Evolutionary conservation across 106 monocot genomes (phyloP).

Genomic region (Chionographis japonica): DNA sequence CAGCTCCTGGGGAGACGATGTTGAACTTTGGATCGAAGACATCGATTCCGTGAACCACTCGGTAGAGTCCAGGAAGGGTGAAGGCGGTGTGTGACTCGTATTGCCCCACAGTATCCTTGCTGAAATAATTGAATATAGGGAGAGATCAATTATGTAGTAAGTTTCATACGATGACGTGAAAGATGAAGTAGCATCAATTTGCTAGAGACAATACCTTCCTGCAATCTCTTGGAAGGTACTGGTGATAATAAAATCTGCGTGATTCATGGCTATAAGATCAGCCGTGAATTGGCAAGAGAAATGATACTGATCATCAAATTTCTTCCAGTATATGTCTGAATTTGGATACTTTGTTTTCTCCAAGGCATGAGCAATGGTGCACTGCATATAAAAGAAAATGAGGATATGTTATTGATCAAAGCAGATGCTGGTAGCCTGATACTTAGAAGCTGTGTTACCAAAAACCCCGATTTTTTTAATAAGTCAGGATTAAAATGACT

Average conservation of each 20-base stretch:
- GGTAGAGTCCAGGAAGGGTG: slow-evolving; percentile 48
- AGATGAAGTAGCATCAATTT: background rate
- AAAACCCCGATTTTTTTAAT: background rate
- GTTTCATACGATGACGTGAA: background rate
- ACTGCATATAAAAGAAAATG: slow-evolving; percentile 19
- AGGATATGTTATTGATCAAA: background rate
- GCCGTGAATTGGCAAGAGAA: slow-evolving; percentile 54
- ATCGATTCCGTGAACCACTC: slow-evolving; percentile 53
- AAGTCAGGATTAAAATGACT: too few relatives aligned
- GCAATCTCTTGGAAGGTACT: slow-evolving; percentile 96
- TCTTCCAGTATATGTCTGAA: slow-evolving; percentile 74
- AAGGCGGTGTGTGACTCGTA: slow-evolving; percentile 41
- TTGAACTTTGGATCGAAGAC: slow-evolving; percentile 54
- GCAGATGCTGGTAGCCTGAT: background rate
- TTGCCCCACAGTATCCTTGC: slow-evolving; percentile 41
- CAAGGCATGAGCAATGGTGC: slow-evolving; percentile 72
- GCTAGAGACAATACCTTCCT: slow-evolving; percentile 48
- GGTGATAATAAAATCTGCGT: slow-evolving; percentile 88
- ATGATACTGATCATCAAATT: slow-evolving; percentile 64
- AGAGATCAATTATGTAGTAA: background rate
- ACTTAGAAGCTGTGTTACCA: too few relatives aligned
- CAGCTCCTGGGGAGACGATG: slow-evolving; percentile 44
- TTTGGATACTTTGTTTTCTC: slow-evolving; percentile 75
- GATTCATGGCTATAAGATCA: slow-evolving; percentile 93
- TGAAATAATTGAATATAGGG: background rate